These are phyloP conservation scores for Parathielavia hyrcaniae DNA, from an alignment of 495 filamentous ascomycete species.

Conservation along the genomic window DNA sequence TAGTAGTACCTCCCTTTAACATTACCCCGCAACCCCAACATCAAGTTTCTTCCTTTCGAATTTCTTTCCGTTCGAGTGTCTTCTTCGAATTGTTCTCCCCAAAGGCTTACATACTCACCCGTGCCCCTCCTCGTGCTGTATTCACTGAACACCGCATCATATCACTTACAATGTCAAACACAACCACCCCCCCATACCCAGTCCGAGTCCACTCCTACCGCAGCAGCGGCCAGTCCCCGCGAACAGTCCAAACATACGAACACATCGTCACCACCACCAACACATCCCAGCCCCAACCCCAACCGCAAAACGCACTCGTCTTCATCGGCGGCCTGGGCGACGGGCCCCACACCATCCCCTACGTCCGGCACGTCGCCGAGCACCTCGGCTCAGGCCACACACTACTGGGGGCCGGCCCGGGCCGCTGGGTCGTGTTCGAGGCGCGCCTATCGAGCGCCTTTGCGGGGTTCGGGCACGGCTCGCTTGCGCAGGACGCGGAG, in stretches of 20 bases:
- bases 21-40: no score
- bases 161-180: constrained; percentile 1
- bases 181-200: constrained; percentile 6
- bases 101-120: no score
- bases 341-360: constrained; percentile 63
- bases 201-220: constrained; percentile 15
- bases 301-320: constrained; percentile 56
- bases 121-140: neutral
- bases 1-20: no score
- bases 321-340: constrained; percentile 83
- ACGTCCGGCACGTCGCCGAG: constrained; percentile 58
- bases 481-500: constrained; percentile 61
- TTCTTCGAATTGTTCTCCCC: no score
- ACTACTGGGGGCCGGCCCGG: constrained; percentile 21
- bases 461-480: constrained; percentile 64
- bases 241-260: constrained; percentile 14
- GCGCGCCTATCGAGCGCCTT: constrained; percentile 49
- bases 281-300: constrained; percentile 20
- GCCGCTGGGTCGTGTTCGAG: constrained; percentile 40
- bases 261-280: neutral
- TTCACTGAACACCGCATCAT: neutral
- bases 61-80: no score
- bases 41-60: no score
- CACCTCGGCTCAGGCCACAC: constrained; percentile 44
- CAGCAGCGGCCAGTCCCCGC: neutral